A percentile compares a stretch with the other conserved stretches of the same genome.
Evolutionary conservation across 1,139 yeast species (phyloP).

Genomic region (Magnusiomyces suaveolens): DNA sequence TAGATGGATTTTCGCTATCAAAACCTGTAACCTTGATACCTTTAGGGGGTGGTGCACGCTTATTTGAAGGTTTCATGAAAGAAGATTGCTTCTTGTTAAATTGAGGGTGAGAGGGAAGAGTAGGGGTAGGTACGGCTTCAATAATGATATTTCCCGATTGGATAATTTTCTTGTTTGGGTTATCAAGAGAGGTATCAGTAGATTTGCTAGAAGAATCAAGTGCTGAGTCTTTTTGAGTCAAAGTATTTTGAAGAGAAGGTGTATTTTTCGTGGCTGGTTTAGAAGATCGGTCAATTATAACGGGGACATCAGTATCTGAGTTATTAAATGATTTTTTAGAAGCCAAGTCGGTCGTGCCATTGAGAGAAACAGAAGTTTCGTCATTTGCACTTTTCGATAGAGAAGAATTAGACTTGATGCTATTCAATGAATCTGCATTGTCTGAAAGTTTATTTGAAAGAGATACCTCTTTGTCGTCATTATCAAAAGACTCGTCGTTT

Average conservation of each 20-base stretch:
- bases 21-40: constrained; percentile 11
- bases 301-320: neutral
- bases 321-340: neutral
- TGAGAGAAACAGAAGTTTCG: neutral
- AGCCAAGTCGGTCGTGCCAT: neutral
- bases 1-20: constrained; percentile 9
- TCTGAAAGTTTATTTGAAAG: neutral
- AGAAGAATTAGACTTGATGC: neutral
- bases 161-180: constrained; percentile 3
- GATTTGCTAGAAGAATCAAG: no score
- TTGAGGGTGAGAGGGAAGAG: constrained; percentile 4
- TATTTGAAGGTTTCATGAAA: neutral
- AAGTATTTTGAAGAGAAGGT: neutral
- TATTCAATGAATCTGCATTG: neutral
- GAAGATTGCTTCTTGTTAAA: constrained; percentile 2
- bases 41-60: constrained; percentile 10
- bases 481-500: neutral
- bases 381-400: neutral
- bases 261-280: neutral
- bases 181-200: neutral
- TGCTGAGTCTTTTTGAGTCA: no score
- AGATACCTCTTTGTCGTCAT: neutral
- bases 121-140: constrained; percentile 15
- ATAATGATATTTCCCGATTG: constrained; percentile 12
- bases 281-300: neutral